Evolutionary conservation across 257 asterid genomes (phyloP).

Genomic region (Striga asiatica): DNA sequence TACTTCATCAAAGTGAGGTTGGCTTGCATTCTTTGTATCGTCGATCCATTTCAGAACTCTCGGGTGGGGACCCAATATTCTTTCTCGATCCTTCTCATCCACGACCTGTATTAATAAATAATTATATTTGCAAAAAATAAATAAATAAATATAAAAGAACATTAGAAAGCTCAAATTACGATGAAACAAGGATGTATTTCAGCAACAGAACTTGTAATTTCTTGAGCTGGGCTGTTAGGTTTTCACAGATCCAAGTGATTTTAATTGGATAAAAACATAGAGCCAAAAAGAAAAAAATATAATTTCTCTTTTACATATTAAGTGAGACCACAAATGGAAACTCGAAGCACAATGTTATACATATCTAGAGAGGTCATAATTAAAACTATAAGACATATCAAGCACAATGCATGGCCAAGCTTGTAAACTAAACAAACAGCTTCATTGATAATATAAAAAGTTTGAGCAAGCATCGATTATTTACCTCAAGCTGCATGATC

Average conservation of each 20-base stretch:
- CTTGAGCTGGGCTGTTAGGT: too few relatives aligned
- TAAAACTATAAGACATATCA: too few relatives aligned
- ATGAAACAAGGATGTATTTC: too few relatives aligned
- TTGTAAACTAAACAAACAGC: background rate
- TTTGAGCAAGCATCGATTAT: background rate
- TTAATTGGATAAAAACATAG: too few relatives aligned
- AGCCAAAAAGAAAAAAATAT: too few relatives aligned
- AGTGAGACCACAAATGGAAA: too few relatives aligned
- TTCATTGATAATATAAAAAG: background rate
- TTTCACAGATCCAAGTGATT: too few relatives aligned
- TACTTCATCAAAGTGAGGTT: constrained; percentile 65
- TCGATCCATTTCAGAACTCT: constrained; percentile 55
- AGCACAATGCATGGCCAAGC: background rate
- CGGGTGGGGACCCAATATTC: constrained; percentile 42
- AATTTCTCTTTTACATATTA: too few relatives aligned
- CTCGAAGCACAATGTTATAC: too few relatives aligned
- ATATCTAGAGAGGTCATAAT: too few relatives aligned
- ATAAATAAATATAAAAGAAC: background rate
- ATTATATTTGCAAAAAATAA: background rate
- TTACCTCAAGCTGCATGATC: constrained; percentile 85
- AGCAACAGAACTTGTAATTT: too few relatives aligned
- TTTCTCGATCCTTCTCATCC: constrained; percentile 41
- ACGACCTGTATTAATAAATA: constrained; percentile 25
- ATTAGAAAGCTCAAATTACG: too few relatives aligned
- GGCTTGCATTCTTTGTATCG: constrained; percentile 39